phyloP scores from a whole-genome alignment of 352 stramenopile genomes.

The Pythium guiyangense region DNA sequence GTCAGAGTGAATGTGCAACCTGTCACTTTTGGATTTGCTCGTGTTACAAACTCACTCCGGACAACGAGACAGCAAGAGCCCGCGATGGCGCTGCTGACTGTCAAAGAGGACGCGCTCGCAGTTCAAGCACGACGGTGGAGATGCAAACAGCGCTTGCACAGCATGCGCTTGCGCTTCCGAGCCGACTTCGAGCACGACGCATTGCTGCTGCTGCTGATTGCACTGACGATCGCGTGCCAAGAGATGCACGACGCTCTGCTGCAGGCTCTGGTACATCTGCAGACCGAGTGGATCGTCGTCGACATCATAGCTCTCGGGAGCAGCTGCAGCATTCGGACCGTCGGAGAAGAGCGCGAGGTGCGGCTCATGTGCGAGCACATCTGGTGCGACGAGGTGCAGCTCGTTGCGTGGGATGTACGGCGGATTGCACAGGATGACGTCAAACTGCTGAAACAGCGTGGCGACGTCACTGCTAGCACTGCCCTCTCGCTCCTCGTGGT shows the following conservation, averaged over 20 bases:
- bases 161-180: conserved; percentile 44
- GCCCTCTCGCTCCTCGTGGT: neutral
- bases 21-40: neutral
- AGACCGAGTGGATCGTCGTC: conserved; percentile 28
- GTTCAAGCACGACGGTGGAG: neutral
- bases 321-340: conserved; percentile 13
- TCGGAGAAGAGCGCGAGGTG: conserved; percentile 70
- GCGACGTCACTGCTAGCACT: neutral
- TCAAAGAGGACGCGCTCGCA: conserved; percentile 44
- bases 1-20: neutral
- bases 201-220: neutral
- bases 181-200: conserved; percentile 53
- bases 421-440: conserved; percentile 71
- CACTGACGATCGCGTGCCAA: conserved; percentile 10
- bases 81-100: conserved; percentile 27
- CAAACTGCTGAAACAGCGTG: conserved; percentile 37
- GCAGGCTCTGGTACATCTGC: conserved; percentile 46
- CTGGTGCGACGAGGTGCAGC: conserved; percentile 41
- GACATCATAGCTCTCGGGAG: neutral
- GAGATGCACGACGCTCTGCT: conserved; percentile 27
- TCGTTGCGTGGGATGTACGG: conserved; percentile 65
- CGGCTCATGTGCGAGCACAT: conserved; percentile 64
- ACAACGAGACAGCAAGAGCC: conserved; percentile 26
- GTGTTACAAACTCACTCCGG: neutral
- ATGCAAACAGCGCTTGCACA: conserved; percentile 37